Percentiles rank a stretch among this genome's conserved stretches.
These are phyloP conservation scores for Ascosphaera apis DNA, from an alignment of 2,329 filamentous ascomycete genomes.

Conservation along the genomic window DNA sequence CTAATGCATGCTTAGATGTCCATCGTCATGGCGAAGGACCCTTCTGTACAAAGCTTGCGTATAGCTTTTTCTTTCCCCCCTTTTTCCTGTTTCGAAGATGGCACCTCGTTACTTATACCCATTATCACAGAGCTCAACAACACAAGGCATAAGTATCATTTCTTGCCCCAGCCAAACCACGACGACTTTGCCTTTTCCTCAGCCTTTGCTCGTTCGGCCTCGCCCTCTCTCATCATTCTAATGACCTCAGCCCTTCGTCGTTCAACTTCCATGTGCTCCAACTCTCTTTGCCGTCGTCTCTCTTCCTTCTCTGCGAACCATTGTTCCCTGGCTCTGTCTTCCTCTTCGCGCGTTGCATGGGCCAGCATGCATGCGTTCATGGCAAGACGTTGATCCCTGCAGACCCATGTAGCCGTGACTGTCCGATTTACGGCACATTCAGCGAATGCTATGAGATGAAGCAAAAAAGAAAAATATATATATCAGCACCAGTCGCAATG, in stretches of 20 bases:
- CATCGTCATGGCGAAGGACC: too few species aligned
- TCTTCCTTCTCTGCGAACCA: slow-evolving; percentile 68
- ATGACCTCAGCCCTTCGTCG: slow-evolving; percentile 19
- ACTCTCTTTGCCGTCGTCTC: slow-evolving; percentile 43
- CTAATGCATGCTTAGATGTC: too few species aligned
- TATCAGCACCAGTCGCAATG: background rate
- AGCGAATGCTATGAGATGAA: slow-evolving; percentile 47
- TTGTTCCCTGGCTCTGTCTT: slow-evolving; percentile 74
- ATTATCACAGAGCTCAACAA: too few species aligned
- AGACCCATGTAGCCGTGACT: slow-evolving; percentile 68
- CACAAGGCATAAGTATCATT: too few species aligned
- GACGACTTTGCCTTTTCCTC: background rate
- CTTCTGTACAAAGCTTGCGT: too few species aligned
- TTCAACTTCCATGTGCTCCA: slow-evolving; percentile 26
- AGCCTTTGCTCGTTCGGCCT: slow-evolving; percentile 5
- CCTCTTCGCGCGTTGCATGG: slow-evolving; percentile 61
- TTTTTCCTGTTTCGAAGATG: too few species aligned
- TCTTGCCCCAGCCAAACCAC: too few species aligned
- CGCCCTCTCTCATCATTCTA: slow-evolving; percentile 18
- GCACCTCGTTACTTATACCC: too few species aligned
- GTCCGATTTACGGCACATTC: slow-evolving; percentile 71
- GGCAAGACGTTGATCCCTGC: slow-evolving; percentile 49
- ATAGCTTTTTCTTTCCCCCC: too few species aligned
- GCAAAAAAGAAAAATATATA: too few species aligned
- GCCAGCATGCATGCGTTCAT: slow-evolving; percentile 92